Conservation (phyloP, 202 grass and related monocot species). For the Zizania palustris region DNA sequence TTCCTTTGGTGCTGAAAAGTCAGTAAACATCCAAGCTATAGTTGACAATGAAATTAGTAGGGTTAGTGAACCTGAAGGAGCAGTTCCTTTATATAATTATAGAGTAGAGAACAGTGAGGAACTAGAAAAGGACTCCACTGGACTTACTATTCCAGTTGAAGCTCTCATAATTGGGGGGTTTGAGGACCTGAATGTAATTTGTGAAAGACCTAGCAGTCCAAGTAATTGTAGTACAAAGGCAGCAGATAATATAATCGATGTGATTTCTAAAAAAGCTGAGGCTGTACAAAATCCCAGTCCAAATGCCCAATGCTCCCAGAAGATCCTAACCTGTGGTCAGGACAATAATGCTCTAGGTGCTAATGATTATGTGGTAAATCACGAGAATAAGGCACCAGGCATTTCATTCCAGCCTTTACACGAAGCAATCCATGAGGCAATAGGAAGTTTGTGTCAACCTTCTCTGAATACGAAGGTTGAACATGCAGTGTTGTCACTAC, state of each 20-base stretch:
- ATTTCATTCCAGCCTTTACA: constrained; percentile 30
- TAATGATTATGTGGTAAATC: constrained; percentile 13
- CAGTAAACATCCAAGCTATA: constrained; percentile 7
- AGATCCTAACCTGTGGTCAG: constrained; percentile 21
- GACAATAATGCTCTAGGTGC: constrained; percentile 2
- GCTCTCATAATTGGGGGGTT: constrained; percentile 9
- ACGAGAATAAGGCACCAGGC: constrained; percentile 17
- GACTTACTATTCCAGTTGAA: constrained; percentile 23
- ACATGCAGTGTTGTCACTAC: constrained; percentile 28
- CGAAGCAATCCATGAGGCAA: constrained; percentile 4
- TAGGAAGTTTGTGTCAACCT: constrained; percentile 23
- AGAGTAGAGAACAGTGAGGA: constrained; percentile 47
- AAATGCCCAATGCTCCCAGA: constrained; percentile 26
- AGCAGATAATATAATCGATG: constrained; percentile 25
- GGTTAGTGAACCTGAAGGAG: constrained; percentile 38
- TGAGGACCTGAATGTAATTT: constrained; percentile 38
- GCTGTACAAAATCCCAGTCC: constrained; percentile 17
- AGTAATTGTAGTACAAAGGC: constrained; percentile 3
- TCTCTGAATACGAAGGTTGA: constrained; percentile 23
- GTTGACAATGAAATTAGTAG: constrained; percentile 21
- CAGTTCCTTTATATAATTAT: constrained; percentile 19
- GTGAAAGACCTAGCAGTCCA: constrained; percentile 2
- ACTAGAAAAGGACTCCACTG: constrained; percentile 26
- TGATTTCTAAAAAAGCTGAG: constrained; percentile 31
- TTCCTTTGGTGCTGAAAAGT: constrained; percentile 33